A percentile compares a stretch with the other conserved stretches of the same genome.
Evolutionary conservation across 306 rosid species (phyloP).

Genomic region (Prinsepia uniflora): DNA sequence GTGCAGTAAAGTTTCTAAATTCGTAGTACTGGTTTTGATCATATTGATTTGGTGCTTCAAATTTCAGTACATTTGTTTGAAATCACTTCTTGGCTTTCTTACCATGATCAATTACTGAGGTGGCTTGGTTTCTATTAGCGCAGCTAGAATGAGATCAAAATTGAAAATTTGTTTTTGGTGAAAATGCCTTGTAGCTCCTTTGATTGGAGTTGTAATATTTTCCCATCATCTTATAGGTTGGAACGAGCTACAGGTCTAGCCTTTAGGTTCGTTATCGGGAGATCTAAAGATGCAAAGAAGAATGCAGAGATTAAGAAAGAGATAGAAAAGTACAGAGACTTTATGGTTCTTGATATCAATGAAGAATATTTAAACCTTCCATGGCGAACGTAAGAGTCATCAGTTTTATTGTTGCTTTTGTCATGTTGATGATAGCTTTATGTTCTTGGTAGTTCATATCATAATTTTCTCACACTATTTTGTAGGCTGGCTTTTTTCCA

Average conservation of each 20-base stretch:
- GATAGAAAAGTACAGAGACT: conserved; percentile 34
- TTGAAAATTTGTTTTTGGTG: not conserved
- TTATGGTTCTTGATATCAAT: conserved; percentile 27
- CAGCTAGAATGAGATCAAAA: not conserved
- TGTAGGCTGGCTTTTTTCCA: conserved; percentile 35
- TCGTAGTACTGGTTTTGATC: not conserved
- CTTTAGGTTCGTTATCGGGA: conserved; percentile 37
- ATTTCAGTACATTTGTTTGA: not conserved
- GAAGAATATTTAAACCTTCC: conserved; percentile 37
- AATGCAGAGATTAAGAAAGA: conserved; percentile 27
- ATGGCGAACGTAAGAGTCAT: conserved; percentile 18
- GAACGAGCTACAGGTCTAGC: conserved; percentile 42
- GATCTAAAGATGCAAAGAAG: conserved; percentile 30
- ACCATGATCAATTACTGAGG: not conserved
- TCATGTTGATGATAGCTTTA: not conserved
- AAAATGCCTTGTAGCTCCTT: not conserved
- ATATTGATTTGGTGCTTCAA: too few relatives aligned
- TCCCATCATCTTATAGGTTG: conserved; percentile 18
- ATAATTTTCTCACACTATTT: not conserved
- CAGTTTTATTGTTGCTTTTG: not conserved
- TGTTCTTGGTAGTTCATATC: conserved; percentile 1
- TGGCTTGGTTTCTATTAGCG: not conserved
- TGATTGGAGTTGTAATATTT: not conserved
- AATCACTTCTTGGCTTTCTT: not conserved
- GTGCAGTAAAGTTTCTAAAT: not conserved